Conservation (phyloP, 2,329 filamentous ascomycete species). For the Setomelanomma holmii region DNA sequence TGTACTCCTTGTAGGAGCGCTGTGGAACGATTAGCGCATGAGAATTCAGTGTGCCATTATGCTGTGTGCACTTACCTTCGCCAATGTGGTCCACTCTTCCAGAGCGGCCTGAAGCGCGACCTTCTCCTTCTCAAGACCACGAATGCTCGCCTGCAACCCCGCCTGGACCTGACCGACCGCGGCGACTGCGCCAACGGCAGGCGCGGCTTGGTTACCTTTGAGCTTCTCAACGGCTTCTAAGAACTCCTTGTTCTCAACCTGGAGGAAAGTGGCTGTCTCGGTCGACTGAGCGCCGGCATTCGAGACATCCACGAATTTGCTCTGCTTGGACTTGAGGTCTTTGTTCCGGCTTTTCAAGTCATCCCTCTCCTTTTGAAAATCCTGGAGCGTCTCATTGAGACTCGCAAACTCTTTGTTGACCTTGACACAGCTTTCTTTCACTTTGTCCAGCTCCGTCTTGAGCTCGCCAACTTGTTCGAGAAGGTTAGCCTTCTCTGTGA, state of each 20-base stretch:
- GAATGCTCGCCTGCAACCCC: conserved; percentile 12
- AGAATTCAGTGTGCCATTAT: neutral
- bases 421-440: conserved; percentile 5
- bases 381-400: conserved; percentile 15
- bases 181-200: neutral
- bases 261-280: neutral
- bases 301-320: neutral
- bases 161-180: conserved; percentile 1
- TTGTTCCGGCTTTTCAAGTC: conserved; percentile 24
- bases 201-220: conserved; percentile 5
- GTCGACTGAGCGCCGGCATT: conserved; percentile 3
- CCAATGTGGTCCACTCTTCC: conserved; percentile 30
- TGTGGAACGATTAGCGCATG: conserved; percentile 2
- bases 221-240: conserved; percentile 3
- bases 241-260: conserved; percentile 8
- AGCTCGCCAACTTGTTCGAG: conserved; percentile 12
- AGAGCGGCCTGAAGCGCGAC: conserved; percentile 12
- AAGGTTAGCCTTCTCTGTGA: conserved; percentile 7
- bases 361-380: conserved; percentile 14
- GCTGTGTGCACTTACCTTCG: conserved; percentile 20
- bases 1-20: conserved; percentile 36
- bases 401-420: conserved; percentile 7
- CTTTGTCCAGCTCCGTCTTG: conserved; percentile 13
- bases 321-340: conserved; percentile 13
- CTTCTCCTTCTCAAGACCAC: conserved; percentile 19